Percentiles rank a stretch among this genome's conserved stretches.
Evolutionary conservation across 2,329 filamentous ascomycete genomes (phyloP).

Genomic region (Waltergamsia citrina): DNA sequence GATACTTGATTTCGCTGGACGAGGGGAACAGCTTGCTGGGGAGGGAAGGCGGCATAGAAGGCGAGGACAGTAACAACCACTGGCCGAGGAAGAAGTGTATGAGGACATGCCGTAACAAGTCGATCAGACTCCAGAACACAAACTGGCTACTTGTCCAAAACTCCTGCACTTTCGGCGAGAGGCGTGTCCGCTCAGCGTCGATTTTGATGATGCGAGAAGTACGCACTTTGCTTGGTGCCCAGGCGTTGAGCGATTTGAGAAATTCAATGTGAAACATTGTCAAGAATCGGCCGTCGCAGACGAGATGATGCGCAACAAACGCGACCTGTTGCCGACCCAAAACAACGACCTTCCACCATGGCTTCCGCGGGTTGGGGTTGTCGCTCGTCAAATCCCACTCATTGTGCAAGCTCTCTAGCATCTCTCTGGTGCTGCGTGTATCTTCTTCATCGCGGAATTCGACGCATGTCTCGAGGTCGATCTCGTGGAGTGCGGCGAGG

Average conservation of each 20-base stretch:
- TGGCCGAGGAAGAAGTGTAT: not conserved
- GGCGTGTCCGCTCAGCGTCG: not conserved
- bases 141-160: not conserved
- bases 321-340: not conserved
- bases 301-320: not conserved
- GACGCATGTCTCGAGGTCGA: conserved; percentile 1
- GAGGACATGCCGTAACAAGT: not conserved
- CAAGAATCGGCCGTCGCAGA: not conserved
- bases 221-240: not conserved
- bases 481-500: not conserved
- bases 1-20: not conserved
- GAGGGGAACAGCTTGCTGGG: not conserved
- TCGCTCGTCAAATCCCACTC: not conserved
- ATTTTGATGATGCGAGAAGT: not conserved
- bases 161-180: not conserved
- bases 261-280: not conserved
- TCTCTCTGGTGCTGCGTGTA: not conserved
- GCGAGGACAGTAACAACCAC: not conserved
- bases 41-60: not conserved
- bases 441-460: conserved; percentile 1
- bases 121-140: not conserved
- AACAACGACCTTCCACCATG: conserved; percentile 2
- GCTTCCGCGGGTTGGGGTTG: not conserved
- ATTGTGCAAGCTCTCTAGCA: not conserved
- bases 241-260: not conserved